These are phyloP conservation scores for Pleurotus platypus DNA, from an alignment of 768 basidiomycete genomes.

Conservation along the genomic window DNA sequence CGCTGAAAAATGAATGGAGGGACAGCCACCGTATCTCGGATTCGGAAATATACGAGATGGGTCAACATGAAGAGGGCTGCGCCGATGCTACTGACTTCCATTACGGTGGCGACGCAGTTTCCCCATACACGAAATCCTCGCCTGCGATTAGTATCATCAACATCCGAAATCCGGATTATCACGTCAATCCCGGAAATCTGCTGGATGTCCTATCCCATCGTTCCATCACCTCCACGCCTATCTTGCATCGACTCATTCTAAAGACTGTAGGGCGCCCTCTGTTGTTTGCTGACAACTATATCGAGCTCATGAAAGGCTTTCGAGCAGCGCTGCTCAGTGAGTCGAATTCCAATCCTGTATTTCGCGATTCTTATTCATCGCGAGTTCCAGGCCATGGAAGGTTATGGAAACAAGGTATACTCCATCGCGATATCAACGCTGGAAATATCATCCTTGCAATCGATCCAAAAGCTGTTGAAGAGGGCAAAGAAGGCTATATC, in stretches of 20 bases:
- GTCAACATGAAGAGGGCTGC: constrained; percentile 4
- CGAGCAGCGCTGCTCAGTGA: constrained; percentile 14
- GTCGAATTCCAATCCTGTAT: neutral
- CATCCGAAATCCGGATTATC: too few species aligned
- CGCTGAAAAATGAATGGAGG: constrained; percentile 13
- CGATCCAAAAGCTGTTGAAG: neutral
- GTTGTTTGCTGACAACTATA: constrained; percentile 15
- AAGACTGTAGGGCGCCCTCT: constrained; percentile 14
- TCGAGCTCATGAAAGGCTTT: constrained; percentile 13
- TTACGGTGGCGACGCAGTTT: constrained; percentile 11
- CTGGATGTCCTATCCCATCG: neutral
- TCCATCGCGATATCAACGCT: constrained; percentile 8
- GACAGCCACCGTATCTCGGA: constrained; percentile 8
- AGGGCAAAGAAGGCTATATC: constrained; percentile 5
- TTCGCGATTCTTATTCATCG: neutral
- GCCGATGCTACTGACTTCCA: constrained; percentile 13
- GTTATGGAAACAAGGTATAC: neutral
- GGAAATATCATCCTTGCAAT: neutral
- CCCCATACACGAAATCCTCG: neutral
- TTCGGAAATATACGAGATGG: constrained; percentile 8
- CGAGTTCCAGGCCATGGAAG: neutral
- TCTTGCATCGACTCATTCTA: constrained; percentile 15
- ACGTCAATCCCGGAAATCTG: neutral
- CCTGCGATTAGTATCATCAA: too few species aligned
- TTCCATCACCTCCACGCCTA: neutral